These are phyloP conservation scores for Boletus barrowsii DNA, from an alignment of 768 basidiomycete genomes.

Conservation along the genomic window DNA sequence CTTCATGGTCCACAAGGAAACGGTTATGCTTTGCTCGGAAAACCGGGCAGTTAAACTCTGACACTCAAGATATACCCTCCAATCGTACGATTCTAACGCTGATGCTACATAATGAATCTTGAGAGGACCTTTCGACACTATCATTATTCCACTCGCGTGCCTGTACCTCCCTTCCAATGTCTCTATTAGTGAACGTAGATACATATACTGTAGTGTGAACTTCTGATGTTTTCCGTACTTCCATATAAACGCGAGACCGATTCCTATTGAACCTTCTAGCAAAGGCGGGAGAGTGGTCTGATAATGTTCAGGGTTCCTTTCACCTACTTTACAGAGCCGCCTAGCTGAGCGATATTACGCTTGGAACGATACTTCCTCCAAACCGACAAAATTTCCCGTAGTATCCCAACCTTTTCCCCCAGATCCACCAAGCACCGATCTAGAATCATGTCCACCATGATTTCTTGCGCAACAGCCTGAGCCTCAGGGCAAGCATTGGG, in stretches of 20 bases:
- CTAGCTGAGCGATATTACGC: neutral
- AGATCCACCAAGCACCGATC: constrained; percentile 14
- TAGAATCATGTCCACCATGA: constrained; percentile 11
- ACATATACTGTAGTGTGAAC: constrained; percentile 10
- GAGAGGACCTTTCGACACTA: constrained; percentile 4
- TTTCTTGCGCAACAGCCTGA: constrained; percentile 9
- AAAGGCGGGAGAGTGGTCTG: neutral
- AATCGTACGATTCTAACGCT: neutral
- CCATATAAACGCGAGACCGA: neutral
- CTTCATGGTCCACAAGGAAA: constrained; percentile 69
- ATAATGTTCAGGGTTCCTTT: neutral
- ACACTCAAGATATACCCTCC: neutral
- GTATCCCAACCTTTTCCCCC: constrained; percentile 13
- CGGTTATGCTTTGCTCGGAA: constrained; percentile 71
- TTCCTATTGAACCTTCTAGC: neutral
- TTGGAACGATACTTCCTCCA: constrained; percentile 21
- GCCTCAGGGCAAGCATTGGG: constrained; percentile 1
- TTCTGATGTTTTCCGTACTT: constrained; percentile 1
- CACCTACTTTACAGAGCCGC: neutral
- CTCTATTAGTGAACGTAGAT: constrained; percentile 10
- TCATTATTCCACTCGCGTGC: constrained; percentile 18
- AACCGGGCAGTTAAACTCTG: constrained; percentile 39
- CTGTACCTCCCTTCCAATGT: constrained; percentile 19
- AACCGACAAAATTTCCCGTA: constrained; percentile 14
- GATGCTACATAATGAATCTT: constrained; percentile 10